phyloP scores from a whole-genome alignment of 306 rosid species.

The Alnus glutinosa region DNA sequence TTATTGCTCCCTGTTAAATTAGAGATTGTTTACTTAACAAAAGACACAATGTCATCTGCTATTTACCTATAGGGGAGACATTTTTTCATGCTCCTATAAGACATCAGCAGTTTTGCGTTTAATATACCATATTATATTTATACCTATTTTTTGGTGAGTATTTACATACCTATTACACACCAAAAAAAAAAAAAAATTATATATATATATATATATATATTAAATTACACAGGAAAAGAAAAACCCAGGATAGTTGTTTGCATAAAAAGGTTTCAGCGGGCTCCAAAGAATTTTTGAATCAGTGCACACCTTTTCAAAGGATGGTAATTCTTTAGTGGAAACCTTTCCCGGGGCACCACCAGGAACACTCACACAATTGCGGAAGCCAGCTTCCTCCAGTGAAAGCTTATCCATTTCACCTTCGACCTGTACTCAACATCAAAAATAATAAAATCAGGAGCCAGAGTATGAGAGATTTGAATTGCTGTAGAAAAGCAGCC shows the following conservation, averaged over 20 bases:
- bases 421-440: slow-evolving; percentile 63
- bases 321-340: slow-evolving; percentile 63
- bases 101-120: not conserved
- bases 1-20: not conserved
- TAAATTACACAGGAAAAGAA: not conserved
- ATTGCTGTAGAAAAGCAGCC: slow-evolving; percentile 3
- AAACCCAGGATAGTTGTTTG: not conserved
- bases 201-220: no score
- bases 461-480: not conserved
- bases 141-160: not conserved
- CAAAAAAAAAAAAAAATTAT: no score
- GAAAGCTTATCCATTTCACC: slow-evolving; percentile 97
- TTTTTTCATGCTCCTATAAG: not conserved
- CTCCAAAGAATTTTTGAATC: not conserved
- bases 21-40: not conserved
- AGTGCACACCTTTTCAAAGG: slow-evolving; percentile 63
- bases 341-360: slow-evolving; percentile 75
- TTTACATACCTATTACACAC: not conserved
- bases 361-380: slow-evolving; percentile 90
- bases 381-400: slow-evolving; percentile 85
- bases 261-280: not conserved
- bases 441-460: not conserved
- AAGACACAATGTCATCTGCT: not conserved
- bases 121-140: not conserved
- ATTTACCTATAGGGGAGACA: not conserved